Conservation (phyloP, 352 stramenopile genomes). For the Phytophthora syringae region DNA sequence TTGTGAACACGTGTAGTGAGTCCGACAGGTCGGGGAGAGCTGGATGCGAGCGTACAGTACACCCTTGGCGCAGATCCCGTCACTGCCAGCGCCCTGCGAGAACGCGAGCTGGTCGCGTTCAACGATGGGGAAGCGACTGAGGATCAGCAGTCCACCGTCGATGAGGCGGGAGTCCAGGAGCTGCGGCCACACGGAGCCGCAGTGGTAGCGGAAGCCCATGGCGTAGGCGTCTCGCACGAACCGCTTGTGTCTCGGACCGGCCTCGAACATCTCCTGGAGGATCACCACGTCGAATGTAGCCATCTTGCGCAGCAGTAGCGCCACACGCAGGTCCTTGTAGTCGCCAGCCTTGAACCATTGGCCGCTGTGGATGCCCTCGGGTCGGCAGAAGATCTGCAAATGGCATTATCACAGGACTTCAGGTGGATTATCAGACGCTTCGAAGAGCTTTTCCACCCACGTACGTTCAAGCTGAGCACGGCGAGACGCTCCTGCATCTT, state of each 20-base stretch:
- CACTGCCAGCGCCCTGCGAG: conserved; percentile 63
- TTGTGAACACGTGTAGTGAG: conserved; percentile 85
- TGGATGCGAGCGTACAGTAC: conserved; percentile 82
- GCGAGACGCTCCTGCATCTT: conserved; percentile 57
- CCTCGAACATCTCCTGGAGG: conserved; percentile 85
- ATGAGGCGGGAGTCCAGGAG: conserved; percentile 64
- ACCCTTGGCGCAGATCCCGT: conserved; percentile 79
- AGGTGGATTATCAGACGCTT: conserved; percentile 1
- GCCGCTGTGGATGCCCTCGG: conserved; percentile 79
- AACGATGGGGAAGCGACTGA: conserved; percentile 86
- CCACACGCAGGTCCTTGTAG: conserved; percentile 74
- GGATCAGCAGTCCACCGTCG: conserved; percentile 79
- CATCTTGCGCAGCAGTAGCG: conserved; percentile 78
- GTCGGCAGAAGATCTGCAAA: conserved; percentile 74
- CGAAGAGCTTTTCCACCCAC: conserved; percentile 5
- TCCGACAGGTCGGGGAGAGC: conserved; percentile 69
- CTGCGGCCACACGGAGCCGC: conserved; percentile 71
- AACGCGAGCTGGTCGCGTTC: conserved; percentile 67
- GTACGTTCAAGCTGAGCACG: conserved; percentile 77
- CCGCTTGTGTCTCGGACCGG: conserved; percentile 54
- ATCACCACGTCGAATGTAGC: conserved; percentile 75
- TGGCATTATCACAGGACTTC: conserved; percentile 11
- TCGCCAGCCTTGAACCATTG: conserved; percentile 75
- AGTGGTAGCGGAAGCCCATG: conserved; percentile 80
- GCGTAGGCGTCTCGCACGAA: conserved; percentile 61